phyloP scores from a whole-genome alignment of 2,329 filamentous ascomycete genomes.

The Thermothelomyces thermophilus region DNA sequence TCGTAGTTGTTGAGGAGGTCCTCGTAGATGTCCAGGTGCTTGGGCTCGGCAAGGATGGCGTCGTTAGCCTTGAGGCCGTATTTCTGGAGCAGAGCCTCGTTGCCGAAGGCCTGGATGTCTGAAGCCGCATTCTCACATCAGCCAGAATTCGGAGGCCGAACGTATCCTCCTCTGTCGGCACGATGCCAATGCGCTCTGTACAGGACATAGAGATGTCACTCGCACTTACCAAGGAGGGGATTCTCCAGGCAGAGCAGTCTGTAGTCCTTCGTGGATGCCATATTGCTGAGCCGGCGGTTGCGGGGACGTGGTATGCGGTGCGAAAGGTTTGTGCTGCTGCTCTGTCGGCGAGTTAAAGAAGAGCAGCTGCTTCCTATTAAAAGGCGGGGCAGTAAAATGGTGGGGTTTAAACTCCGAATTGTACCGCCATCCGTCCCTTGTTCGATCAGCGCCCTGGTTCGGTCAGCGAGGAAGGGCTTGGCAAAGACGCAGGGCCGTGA shows the following conservation, averaged over 20 bases:
- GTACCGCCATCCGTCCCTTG: slow-evolving; percentile 14
- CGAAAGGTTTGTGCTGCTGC: slow-evolving; percentile 17
- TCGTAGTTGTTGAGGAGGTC: slow-evolving; percentile 88
- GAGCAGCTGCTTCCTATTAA: slow-evolving; percentile 2
- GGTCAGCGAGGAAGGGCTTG: slow-evolving; percentile 12
- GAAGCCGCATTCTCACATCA: slow-evolving; percentile 12
- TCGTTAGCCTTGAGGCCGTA: slow-evolving; percentile 94
- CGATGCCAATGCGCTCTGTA: too few relatives aligned
- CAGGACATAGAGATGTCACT: too few relatives aligned
- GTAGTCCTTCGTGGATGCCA: slow-evolving; percentile 74
- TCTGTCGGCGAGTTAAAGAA: slow-evolving; percentile 5
- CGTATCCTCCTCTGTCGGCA: too few relatives aligned
- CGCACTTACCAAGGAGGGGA: slow-evolving; percentile 73
- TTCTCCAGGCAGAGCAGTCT: slow-evolving; percentile 93
- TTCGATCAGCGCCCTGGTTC: background rate
- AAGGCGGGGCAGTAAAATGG: slow-evolving; percentile 18
- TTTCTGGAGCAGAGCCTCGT: slow-evolving; percentile 80
- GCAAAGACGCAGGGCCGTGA: slow-evolving; percentile 11
- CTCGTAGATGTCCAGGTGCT: slow-evolving; percentile 86
- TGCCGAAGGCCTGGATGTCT: slow-evolving; percentile 88
- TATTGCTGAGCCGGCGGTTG: slow-evolving; percentile 35
- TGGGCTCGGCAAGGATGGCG: slow-evolving; percentile 89
- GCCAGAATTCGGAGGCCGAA: background rate
- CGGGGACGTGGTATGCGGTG: slow-evolving; percentile 16
- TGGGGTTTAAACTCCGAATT: slow-evolving; percentile 10